Conservation (phyloP, 2,329 filamentous ascomycete genomes). For the Aspergillus japonicus region DNA sequence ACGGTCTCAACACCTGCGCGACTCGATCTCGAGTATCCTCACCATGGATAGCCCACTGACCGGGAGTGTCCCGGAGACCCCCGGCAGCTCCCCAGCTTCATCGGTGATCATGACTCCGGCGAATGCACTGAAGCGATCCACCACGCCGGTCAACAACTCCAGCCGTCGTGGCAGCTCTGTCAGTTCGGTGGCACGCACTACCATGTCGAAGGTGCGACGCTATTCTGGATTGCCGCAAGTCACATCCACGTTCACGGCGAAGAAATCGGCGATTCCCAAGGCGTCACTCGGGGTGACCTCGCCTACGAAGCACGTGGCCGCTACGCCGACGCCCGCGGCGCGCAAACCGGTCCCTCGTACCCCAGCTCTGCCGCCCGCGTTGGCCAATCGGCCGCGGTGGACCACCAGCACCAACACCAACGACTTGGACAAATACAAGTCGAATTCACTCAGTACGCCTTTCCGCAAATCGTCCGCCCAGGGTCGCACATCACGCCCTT, state of each 20-base stretch:
- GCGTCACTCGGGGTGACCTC: slow-evolving; percentile 36
- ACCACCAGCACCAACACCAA: slow-evolving; percentile 65
- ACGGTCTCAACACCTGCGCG: slow-evolving; percentile 73
- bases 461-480: slow-evolving; percentile 44
- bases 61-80: slow-evolving; percentile 68
- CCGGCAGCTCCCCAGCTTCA: slow-evolving; percentile 69
- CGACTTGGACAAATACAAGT: slow-evolving; percentile 68
- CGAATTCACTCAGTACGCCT: slow-evolving; percentile 53
- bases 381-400: slow-evolving; percentile 67
- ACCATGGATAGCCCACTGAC: slow-evolving; percentile 74
- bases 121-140: slow-evolving; percentile 48
- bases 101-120: slow-evolving; percentile 59
- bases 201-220: slow-evolving; percentile 43
- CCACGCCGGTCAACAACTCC: slow-evolving; percentile 46
- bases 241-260: slow-evolving; percentile 26
- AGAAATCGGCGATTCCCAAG: slow-evolving; percentile 41
- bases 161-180: slow-evolving; percentile 51
- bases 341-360: slow-evolving; percentile 30
- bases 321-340: slow-evolving; percentile 52
- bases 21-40: slow-evolving; percentile 89
- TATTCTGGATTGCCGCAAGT: slow-evolving; percentile 50
- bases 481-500: slow-evolving; percentile 34
- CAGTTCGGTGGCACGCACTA: slow-evolving; percentile 40
- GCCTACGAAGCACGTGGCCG: slow-evolving; percentile 44
- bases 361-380: slow-evolving; percentile 30